Evolutionary conservation across 2,329 filamentous ascomycete species (phyloP).

Genomic region (Talaromyces sp.): DNA sequence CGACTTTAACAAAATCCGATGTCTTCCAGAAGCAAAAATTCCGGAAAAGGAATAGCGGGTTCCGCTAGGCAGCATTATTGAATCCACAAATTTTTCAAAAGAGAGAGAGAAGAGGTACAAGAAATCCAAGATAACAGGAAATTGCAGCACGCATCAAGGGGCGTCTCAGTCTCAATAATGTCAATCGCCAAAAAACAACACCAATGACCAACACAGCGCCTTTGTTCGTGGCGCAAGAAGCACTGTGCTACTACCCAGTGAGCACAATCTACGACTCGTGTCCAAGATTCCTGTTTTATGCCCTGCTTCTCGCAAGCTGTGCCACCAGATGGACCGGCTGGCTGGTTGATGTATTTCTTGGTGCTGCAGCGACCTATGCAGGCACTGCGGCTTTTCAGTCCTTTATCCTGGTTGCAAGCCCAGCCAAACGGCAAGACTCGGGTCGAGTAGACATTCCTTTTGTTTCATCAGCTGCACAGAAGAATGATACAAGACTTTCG

Average conservation of each 20-base stretch:
- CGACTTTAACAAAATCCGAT: no score
- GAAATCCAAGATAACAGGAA: neutral
- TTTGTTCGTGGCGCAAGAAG: conserved; percentile 25
- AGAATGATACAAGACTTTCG: neutral
- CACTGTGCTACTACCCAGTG: conserved; percentile 26
- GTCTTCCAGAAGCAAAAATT: no score
- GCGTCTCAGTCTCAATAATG: neutral
- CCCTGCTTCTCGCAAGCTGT: conserved; percentile 13
- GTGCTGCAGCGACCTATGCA: conserved; percentile 27
- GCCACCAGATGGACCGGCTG: neutral
- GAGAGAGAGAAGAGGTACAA: no score
- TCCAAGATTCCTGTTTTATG: conserved; percentile 29
- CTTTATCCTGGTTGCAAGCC: conserved; percentile 24
- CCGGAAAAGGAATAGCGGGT: no score
- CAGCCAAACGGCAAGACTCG: neutral
- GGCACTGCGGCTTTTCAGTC: conserved; percentile 26
- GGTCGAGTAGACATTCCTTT: neutral
- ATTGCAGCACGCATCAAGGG: neutral
- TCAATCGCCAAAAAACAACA: neutral
- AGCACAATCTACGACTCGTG: conserved; percentile 28
- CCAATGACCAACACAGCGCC: conserved; percentile 12
- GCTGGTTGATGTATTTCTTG: conserved; percentile 25
- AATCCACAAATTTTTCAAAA: no score
- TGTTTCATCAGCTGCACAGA: neutral
- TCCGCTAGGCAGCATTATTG: no score